A percentile compares a stretch with the other conserved stretches of the same genome.
phyloP scores from a whole-genome alignment of 176 grass and related monocot genomes.

The Triticum dicoccoides region DNA sequence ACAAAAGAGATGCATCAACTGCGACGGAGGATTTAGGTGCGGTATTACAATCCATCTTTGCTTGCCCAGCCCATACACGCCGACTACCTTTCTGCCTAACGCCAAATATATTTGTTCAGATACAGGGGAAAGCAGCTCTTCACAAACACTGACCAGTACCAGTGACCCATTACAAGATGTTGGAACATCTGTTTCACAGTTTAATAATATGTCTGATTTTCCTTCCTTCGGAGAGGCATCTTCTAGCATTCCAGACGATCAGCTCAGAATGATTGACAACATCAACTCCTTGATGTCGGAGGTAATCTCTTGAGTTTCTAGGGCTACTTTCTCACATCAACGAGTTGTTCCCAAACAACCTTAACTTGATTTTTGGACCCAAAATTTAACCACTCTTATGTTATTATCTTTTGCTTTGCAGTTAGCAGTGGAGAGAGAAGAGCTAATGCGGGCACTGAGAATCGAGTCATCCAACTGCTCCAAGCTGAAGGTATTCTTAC shows the following conservation, averaged over 20 bases:
- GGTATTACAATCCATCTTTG: slow-evolving; percentile 12
- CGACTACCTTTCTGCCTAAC: slow-evolving; percentile 21
- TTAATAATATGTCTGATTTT: slow-evolving; percentile 41
- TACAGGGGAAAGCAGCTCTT: slow-evolving; percentile 43
- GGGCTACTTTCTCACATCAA: background rate
- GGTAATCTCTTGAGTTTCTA: slow-evolving; percentile 35
- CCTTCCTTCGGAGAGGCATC: slow-evolving; percentile 45
- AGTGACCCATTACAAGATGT: slow-evolving; percentile 44
- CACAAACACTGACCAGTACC: slow-evolving; percentile 38
- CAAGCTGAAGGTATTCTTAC: slow-evolving; percentile 79
- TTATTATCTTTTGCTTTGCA: slow-evolving; percentile 33
- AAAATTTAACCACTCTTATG: slow-evolving; percentile 13
- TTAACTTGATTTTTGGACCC: slow-evolving; percentile 12
- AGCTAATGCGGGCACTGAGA: slow-evolving; percentile 76
- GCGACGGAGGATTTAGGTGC: slow-evolving; percentile 85
- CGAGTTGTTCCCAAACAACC: background rate
- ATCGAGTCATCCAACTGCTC: slow-evolving; percentile 98
- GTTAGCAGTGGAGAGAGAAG: slow-evolving; percentile 96
- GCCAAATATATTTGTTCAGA: slow-evolving; percentile 40
- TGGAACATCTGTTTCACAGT: slow-evolving; percentile 38
- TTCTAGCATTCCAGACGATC: slow-evolving; percentile 63
- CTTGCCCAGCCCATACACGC: background rate
- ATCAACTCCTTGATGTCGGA: slow-evolving; percentile 75
- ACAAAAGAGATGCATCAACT: slow-evolving; percentile 79
- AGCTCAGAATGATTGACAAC: slow-evolving; percentile 83